These are phyloP conservation scores for Thelonectria rubi DNA, from an alignment of 2,329 filamentous ascomycete genomes.

Conservation along the genomic window DNA sequence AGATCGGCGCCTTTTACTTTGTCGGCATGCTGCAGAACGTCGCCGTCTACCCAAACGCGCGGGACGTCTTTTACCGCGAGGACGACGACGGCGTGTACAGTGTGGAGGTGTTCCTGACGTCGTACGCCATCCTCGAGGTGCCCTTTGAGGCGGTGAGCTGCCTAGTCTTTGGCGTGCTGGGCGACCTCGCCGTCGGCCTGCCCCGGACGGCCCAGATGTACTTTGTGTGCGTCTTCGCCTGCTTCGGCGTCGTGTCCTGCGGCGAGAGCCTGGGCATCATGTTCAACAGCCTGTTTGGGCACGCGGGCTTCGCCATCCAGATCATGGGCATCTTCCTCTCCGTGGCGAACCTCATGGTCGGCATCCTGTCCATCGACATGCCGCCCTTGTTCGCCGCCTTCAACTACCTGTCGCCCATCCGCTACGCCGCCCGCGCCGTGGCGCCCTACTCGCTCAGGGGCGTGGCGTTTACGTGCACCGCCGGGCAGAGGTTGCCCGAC, in stretches of 20 bases:
- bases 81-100: conserved; percentile 78
- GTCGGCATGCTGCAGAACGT: conserved; percentile 84
- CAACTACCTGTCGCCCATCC: conserved; percentile 77
- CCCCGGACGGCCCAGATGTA: conserved; percentile 70
- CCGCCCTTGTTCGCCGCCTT: conserved; percentile 71
- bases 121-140: conserved; percentile 75
- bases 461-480: conserved; percentile 71
- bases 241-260: conserved; percentile 77
- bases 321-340: conserved; percentile 75
- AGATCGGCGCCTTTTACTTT: conserved; percentile 76
- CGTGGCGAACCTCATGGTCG: conserved; percentile 75
- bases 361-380: conserved; percentile 75
- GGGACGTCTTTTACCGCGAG: conserved; percentile 81
- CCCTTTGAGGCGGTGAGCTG: conserved; percentile 75
- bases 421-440: conserved; percentile 74
- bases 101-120: conserved; percentile 74
- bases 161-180: conserved; percentile 71
- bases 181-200: conserved; percentile 71
- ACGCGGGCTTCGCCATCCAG: conserved; percentile 81
- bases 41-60: conserved; percentile 75
- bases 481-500: conserved; percentile 64
- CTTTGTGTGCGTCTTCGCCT: conserved; percentile 73
- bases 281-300: conserved; percentile 79
- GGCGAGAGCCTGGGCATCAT: conserved; percentile 81
- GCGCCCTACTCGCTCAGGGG: conserved; percentile 70